These are phyloP conservation scores for Truncatella angustata DNA, from an alignment of 2,329 filamentous ascomycete species.

Conservation along the genomic window DNA sequence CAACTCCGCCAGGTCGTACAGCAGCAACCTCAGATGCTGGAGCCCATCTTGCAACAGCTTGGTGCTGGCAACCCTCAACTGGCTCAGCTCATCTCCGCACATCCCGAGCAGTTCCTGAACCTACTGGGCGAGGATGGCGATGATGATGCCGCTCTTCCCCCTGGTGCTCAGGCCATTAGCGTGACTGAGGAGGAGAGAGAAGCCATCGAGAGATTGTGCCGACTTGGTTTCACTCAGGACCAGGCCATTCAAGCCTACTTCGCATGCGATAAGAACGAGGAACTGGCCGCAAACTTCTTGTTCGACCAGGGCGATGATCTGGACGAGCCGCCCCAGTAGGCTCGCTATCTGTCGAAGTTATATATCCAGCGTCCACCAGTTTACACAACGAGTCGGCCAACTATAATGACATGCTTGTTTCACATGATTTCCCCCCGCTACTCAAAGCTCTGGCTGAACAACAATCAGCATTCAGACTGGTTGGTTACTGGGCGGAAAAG, in stretches of 20 bases:
- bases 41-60: slow-evolving; percentile 95
- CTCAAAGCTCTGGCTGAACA: too few relatives aligned
- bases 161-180: slow-evolving; percentile 82
- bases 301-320: slow-evolving; percentile 97
- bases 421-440: background rate
- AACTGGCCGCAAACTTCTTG: slow-evolving; percentile 94
- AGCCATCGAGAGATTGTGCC: slow-evolving; percentile 92
- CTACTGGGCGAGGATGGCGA: slow-evolving; percentile 85
- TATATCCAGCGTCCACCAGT: too few relatives aligned
- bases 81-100: slow-evolving; percentile 84
- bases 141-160: slow-evolving; percentile 79
- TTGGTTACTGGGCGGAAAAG: background rate
- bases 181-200: slow-evolving; percentile 96
- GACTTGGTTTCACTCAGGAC: slow-evolving; percentile 88
- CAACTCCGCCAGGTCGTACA: slow-evolving; percentile 96
- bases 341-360: too few relatives aligned
- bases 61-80: slow-evolving; percentile 93
- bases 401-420: background rate
- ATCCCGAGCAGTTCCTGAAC: slow-evolving; percentile 91
- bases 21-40: slow-evolving; percentile 96
- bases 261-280: slow-evolving; percentile 98
- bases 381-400: background rate
- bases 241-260: slow-evolving; percentile 98
- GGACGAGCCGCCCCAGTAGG: slow-evolving; percentile 54
- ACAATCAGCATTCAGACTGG: background rate